Evolutionary conservation across 495 filamentous ascomycete genomes (phyloP).

Genomic region (Chaetomidium leptoderma): DNA sequence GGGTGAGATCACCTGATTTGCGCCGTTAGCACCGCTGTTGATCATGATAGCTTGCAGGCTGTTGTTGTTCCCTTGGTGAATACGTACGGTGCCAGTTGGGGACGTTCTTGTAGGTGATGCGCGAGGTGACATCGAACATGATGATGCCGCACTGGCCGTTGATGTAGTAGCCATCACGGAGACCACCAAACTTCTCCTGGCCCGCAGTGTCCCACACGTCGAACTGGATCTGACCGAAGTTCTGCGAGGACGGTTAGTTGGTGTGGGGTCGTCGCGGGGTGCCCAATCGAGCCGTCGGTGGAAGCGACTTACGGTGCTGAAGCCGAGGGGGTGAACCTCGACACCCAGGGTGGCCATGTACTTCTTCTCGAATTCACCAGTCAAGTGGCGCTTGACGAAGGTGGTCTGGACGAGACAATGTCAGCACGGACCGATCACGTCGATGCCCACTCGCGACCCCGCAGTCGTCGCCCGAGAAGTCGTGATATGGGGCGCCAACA

Average conservation of each 20-base stretch:
- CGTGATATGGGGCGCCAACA: neutral
- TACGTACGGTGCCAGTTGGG: constrained; percentile 99
- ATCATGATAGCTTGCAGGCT: neutral
- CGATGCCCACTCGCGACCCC: constrained; percentile 22
- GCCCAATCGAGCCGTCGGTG: constrained; percentile 18
- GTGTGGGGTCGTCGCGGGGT: constrained; percentile 19
- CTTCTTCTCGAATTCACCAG: constrained; percentile 99
- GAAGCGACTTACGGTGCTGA: constrained; percentile 73
- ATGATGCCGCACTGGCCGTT: constrained; percentile 99
- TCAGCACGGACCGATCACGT: constrained; percentile 22
- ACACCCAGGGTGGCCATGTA: constrained; percentile 99
- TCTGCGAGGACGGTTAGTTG: constrained; percentile 56
- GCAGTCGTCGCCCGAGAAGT: constrained; percentile 16
- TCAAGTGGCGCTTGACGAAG: constrained; percentile 99
- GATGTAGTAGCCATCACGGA: constrained; percentile 99
- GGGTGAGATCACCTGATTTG: constrained; percentile 89
- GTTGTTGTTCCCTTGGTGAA: neutral
- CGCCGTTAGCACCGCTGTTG: constrained; percentile 26
- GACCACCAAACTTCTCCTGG: constrained; percentile 99
- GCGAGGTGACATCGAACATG: constrained; percentile 99
- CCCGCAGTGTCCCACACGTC: constrained; percentile 99
- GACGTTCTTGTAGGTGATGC: constrained; percentile 99
- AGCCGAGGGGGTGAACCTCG: constrained; percentile 92
- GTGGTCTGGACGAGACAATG: constrained; percentile 65
- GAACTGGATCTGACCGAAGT: constrained; percentile 95